phyloP scores from a whole-genome alignment of 2,329 filamentous ascomycete genomes.

The Lachnellula hyalina region DNA sequence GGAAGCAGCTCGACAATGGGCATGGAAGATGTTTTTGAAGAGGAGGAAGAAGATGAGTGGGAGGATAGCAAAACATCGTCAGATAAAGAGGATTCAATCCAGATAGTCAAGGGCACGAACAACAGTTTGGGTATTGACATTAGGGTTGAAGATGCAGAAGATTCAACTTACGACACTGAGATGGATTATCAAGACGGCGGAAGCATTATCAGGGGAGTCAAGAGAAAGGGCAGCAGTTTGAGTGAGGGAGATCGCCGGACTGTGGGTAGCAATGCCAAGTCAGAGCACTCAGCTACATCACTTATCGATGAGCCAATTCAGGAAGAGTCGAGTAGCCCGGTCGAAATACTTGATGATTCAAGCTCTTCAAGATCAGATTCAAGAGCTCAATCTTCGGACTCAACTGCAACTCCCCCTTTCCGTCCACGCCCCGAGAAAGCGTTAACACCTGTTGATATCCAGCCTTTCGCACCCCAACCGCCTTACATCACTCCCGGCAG shows the following conservation, averaged over 20 bases:
- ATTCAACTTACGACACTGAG: slow-evolving; percentile 32
- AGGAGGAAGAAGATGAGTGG: slow-evolving; percentile 60
- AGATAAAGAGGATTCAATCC: slow-evolving; percentile 30
- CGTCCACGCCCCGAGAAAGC: slow-evolving; percentile 34
- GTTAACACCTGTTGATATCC: slow-evolving; percentile 46
- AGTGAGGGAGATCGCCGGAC: slow-evolving; percentile 37
- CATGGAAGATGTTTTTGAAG: slow-evolving; percentile 84
- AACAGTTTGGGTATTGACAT: slow-evolving; percentile 38
- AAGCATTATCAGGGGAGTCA: slow-evolving; percentile 26
- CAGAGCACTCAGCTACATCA: slow-evolving; percentile 45
- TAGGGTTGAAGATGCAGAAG: slow-evolving; percentile 40
- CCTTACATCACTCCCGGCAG: slow-evolving; percentile 48
- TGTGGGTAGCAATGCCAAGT: slow-evolving; percentile 35
- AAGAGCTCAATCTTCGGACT: slow-evolving; percentile 32
- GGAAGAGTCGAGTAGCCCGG: slow-evolving; percentile 39
- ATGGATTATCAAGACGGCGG: slow-evolving; percentile 32
- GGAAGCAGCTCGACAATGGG: slow-evolving; percentile 71
- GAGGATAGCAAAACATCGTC: slow-evolving; percentile 31
- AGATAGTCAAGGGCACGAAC: slow-evolving; percentile 33
- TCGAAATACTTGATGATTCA: slow-evolving; percentile 37
- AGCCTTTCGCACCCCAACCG: slow-evolving; percentile 37
- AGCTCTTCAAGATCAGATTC: slow-evolving; percentile 33
- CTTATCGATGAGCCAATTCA: slow-evolving; percentile 47
- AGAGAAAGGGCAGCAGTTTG: slow-evolving; percentile 43
- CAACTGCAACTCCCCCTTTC: slow-evolving; percentile 28